Evolutionary conservation across 371 early-diverging fungal species (phyloP).

Genomic region (Choanephora cucurbitarum): DNA sequence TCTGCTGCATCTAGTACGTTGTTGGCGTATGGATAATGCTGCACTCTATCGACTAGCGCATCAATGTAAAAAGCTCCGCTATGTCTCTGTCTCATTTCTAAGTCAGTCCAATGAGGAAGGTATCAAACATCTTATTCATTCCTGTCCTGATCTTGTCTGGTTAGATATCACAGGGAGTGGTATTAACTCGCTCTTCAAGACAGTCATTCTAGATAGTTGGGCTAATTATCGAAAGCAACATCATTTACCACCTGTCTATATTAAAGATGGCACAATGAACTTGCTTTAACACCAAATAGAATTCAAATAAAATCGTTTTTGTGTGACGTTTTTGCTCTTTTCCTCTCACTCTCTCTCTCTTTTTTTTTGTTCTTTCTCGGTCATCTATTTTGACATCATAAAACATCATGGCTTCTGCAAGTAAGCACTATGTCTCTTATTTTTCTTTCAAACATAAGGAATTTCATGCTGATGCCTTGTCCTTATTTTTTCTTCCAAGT

Average conservation of each 20-base stretch:
- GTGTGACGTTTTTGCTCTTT: too few relatives aligned
- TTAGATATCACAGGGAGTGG: conserved; percentile 44
- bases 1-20: conserved; percentile 39
- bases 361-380: background rate
- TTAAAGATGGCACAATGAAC: conserved; percentile 29
- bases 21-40: conserved; percentile 41
- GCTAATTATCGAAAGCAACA: conserved; percentile 16
- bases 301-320: background rate
- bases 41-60: conserved; percentile 17
- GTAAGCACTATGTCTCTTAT: too few relatives aligned
- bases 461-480: too few relatives aligned
- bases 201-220: conserved; percentile 29
- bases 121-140: conserved; percentile 19
- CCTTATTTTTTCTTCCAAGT: conserved; percentile 57
- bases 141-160: conserved; percentile 22
- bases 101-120: conserved; percentile 34
- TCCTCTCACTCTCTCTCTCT: background rate
- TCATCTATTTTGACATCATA: background rate
- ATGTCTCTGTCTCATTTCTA: conserved; percentile 38
- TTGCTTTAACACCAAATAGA: conserved; percentile 31
- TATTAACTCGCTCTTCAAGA: conserved; percentile 38
- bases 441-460: too few relatives aligned
- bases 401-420: conserved; percentile 28
- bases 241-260: conserved; percentile 21
- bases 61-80: conserved; percentile 22